phyloP scores from a whole-genome alignment of 1,139 yeast species.

The Hemisphaericaspora xylofermentans region DNA sequence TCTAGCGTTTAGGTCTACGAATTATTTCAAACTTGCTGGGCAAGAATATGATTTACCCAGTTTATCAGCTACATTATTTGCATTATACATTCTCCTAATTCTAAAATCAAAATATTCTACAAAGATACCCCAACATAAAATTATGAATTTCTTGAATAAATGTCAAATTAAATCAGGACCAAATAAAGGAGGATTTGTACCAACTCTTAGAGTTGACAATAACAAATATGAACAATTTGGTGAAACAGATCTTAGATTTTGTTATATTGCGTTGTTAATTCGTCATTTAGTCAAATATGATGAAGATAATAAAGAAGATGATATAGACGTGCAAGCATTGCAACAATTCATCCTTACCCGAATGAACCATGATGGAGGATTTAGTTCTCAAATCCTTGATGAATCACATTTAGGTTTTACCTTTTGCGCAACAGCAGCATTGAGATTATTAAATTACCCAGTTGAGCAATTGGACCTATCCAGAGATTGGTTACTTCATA shows the following conservation, averaged over 20 bases:
- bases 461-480: conserved; percentile 34
- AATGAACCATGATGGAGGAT: conserved; percentile 66
- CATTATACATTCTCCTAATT: conserved; percentile 49
- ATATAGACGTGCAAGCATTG: conserved; percentile 44
- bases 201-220: conserved; percentile 30
- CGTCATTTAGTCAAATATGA: conserved; percentile 52
- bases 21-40: conserved; percentile 31
- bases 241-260: conserved; percentile 69
- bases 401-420: conserved; percentile 91
- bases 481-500: conserved; percentile 56
- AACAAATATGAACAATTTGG: conserved; percentile 37
- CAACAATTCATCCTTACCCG: conserved; percentile 42
- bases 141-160: conserved; percentile 48
- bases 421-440: conserved; percentile 76
- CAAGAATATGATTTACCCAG: conserved; percentile 56
- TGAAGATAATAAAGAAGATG: conserved; percentile 26
- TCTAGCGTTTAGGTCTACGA: conserved; percentile 52
- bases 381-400: conserved; percentile 31
- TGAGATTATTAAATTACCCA: conserved; percentile 42
- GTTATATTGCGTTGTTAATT: conserved; percentile 72
- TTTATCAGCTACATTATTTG: conserved; percentile 69
- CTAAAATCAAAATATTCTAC: conserved; percentile 40
- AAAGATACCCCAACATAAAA: conserved; percentile 40
- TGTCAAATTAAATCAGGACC: conserved; percentile 64
- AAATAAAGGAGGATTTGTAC: conserved; percentile 51